Evolutionary conservation across 2,329 filamentous ascomycete species (phyloP), one percentile per base, ranked within the genome.

Genomic region (Aspergillus nomiae): DNA sequence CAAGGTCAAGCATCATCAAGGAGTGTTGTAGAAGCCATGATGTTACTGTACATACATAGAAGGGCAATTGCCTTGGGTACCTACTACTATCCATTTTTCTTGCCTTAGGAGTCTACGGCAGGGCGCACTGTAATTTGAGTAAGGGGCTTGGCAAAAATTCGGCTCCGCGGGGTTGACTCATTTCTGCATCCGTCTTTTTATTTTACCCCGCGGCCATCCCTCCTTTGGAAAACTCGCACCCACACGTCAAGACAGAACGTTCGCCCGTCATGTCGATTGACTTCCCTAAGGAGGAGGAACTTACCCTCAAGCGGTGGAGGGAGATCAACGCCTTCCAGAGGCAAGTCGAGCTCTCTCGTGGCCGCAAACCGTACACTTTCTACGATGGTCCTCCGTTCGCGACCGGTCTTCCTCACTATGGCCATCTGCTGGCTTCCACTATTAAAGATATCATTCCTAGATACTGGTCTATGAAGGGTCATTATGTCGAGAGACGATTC

Each of bases 381-480:
- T 98, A 97, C 82, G 92, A 94, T 85, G 92, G 92, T 12, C 90
- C 90, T 62, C 90, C 90, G 6, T 92, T 92, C 75, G 89, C 89
- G 75, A 96, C 90, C 69, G 86, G 86, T 43, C 82, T 87, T 63
- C 87, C 87, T 48, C 89, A 90, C 76, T 89, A 90, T 72, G 87
- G 89, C 62, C 92, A 96, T 79, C 82, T 96, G 59, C 85, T 96
- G 69, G 91, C 94, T 43, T 96, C 92, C 24, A 97, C 94, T 56
- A 97, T 97, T 82, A 97, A 98, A 80, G 94, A 97, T 78, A 95
- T 97, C 64, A 96, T 98, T 69, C 93, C 94, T 10, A 85, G 94
- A 70, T 98, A 97, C 79, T 97, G 94, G 92, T 93, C 93, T 58
- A 97, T 97, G 94, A 96, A 96, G 77, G 94, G 94, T 19, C 92